These are phyloP conservation scores for Leptodermis oblonga DNA, from an alignment of 257 asterid species.

Conservation along the genomic window DNA sequence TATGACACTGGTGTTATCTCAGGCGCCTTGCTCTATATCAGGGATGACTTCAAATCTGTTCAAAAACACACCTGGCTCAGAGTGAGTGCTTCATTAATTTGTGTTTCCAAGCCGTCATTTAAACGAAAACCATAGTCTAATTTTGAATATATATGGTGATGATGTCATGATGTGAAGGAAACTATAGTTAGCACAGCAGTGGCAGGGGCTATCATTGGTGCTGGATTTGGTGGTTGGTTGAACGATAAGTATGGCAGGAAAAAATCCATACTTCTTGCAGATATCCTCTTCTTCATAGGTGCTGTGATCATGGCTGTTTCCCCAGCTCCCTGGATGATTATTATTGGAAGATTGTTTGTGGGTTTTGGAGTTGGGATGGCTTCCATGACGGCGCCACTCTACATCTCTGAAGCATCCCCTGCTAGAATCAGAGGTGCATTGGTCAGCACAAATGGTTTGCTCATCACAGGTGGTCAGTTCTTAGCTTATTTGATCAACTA, in stretches of 20 bases:
- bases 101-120: background rate
- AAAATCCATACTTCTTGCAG: slow-evolving; percentile 44
- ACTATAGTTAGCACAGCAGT: slow-evolving; percentile 69
- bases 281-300: slow-evolving; percentile 48
- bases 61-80: slow-evolving; percentile 36
- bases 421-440: slow-evolving; percentile 69
- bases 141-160: background rate
- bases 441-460: slow-evolving; percentile 57
- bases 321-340: slow-evolving; percentile 44
- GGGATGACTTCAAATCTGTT: slow-evolving; percentile 31
- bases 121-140: background rate
- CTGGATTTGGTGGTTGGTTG: slow-evolving; percentile 60
- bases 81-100: background rate
- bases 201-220: slow-evolving; percentile 66
- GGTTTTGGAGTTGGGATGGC: slow-evolving; percentile 77
- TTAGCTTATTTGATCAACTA: slow-evolving; percentile 50
- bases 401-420: slow-evolving; percentile 68
- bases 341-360: slow-evolving; percentile 50
- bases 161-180: slow-evolving; percentile 27
- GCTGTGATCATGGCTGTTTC: slow-evolving; percentile 49
- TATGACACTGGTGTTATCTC: slow-evolving; percentile 54
- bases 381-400: slow-evolving; percentile 67
- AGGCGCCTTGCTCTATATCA: slow-evolving; percentile 41
- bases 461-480: slow-evolving; percentile 63
- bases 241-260: slow-evolving; percentile 52